Conservation (phyloP, 2,329 filamentous ascomycete species). For the Laburnicola sp. region DNA sequence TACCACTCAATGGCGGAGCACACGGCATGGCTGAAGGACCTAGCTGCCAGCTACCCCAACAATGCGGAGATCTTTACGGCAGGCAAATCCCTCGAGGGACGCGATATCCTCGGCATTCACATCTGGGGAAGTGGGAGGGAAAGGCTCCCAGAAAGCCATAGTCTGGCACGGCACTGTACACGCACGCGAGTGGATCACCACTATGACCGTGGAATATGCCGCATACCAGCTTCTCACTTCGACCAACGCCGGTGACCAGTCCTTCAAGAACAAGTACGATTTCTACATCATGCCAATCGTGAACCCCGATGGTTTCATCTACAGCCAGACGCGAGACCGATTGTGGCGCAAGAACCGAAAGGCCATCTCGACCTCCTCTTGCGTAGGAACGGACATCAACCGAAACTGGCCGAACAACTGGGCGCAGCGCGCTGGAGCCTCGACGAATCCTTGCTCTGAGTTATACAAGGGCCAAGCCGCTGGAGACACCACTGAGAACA, state of each 20-base stretch:
- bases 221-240: conserved; percentile 42
- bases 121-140: conserved; percentile 45
- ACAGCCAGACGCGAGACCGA: conserved; percentile 43
- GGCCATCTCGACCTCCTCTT: conserved; percentile 30
- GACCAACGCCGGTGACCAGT: conserved; percentile 32
- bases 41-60: conserved; percentile 39
- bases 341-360: conserved; percentile 48
- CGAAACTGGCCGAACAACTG: conserved; percentile 46
- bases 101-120: conserved; percentile 44
- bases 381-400: conserved; percentile 47
- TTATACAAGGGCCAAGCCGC: conserved; percentile 43
- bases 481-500: conserved; percentile 43
- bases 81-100: conserved; percentile 43
- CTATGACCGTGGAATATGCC: conserved; percentile 43
- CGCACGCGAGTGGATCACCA: conserved; percentile 45
- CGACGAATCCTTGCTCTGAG: conserved; percentile 41
- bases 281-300: conserved; percentile 60
- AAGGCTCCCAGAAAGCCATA: conserved; percentile 41
- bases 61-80: conserved; percentile 41
- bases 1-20: conserved; percentile 45
- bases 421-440: conserved; percentile 36
- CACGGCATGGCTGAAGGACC: conserved; percentile 38
- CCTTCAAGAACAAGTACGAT: conserved; percentile 64
- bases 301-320: conserved; percentile 47
- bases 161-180: conserved; percentile 47